Conservation (phyloP, 2,329 filamentous ascomycete species). For the Cladosporium halotolerans region DNA sequence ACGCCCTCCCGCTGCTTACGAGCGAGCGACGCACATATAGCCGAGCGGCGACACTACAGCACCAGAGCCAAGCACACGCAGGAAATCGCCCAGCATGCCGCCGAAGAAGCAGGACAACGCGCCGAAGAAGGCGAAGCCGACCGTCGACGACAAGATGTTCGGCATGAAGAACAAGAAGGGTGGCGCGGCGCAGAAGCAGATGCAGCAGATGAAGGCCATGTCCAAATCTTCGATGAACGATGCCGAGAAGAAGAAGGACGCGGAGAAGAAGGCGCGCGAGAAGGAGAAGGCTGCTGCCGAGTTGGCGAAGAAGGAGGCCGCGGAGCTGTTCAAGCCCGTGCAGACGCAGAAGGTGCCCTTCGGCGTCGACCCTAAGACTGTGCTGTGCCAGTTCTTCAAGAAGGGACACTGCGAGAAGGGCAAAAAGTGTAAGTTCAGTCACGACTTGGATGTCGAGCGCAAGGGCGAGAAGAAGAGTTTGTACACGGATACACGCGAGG, state of each 20-base stretch:
- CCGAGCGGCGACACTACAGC: slow-evolving; percentile 3
- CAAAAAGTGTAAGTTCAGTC: slow-evolving; percentile 95
- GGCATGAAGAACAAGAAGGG: slow-evolving; percentile 99
- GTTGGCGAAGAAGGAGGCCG: slow-evolving; percentile 70
- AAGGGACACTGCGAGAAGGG: slow-evolving; percentile 96
- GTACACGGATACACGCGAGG: slow-evolving; percentile 74
- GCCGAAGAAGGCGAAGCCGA: slow-evolving; percentile 53
- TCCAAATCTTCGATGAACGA: slow-evolving; percentile 68
- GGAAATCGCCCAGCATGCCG: slow-evolving; percentile 53
- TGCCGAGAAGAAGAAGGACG: slow-evolving; percentile 76
- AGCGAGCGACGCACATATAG: not conserved
- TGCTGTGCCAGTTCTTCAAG: slow-evolving; percentile 94
- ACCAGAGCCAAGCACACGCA: not conserved
- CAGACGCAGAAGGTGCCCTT: slow-evolving; percentile 98
- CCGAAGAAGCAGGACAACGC: slow-evolving; percentile 54
- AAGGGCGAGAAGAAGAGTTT: slow-evolving; percentile 89
- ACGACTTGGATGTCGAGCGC: slow-evolving; percentile 81
- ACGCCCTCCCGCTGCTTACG: slow-evolving; percentile 1
- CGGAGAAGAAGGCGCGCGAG: slow-evolving; percentile 60
- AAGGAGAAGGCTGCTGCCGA: slow-evolving; percentile 90
- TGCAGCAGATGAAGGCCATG: slow-evolving; percentile 73
- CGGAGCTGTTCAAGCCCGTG: slow-evolving; percentile 80
- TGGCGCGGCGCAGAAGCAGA: slow-evolving; percentile 79
- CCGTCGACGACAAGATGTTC: slow-evolving; percentile 87
- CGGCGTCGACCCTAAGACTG: slow-evolving; percentile 95